Evolutionary conservation across 345 rosid species (phyloP).

Genomic region (Gossypium thurberi): DNA sequence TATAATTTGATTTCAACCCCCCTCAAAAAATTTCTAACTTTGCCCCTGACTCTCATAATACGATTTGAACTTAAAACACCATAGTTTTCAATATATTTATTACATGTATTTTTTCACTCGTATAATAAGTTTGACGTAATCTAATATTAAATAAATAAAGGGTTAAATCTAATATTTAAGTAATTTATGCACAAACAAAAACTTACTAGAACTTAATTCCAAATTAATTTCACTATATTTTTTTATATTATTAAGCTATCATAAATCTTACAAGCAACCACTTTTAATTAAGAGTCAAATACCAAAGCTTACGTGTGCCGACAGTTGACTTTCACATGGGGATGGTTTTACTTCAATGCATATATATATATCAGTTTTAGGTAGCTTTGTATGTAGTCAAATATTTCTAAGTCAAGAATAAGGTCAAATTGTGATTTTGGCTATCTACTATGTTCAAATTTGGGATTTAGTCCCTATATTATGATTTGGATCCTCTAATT

Average conservation of each 20-base stretch:
- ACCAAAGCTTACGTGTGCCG: neutral
- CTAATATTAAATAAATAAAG: too few relatives aligned
- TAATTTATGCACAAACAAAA: neutral
- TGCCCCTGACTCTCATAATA: too few relatives aligned
- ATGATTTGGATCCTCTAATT: neutral
- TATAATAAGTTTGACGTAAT: too few relatives aligned
- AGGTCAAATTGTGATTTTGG: neutral
- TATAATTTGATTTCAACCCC: too few relatives aligned
- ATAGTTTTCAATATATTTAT: too few relatives aligned
- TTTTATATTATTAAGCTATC: neutral
- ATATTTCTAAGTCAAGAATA: neutral
- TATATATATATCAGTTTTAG: neutral
- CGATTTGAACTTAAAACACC: too few relatives aligned
- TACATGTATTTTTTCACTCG: too few relatives aligned
- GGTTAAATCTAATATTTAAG: neutral
- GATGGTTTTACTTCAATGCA: neutral
- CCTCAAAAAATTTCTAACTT: too few relatives aligned
- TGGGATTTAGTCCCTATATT: neutral
- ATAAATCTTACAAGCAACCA: neutral
- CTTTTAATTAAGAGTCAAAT: neutral
- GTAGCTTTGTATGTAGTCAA: neutral
- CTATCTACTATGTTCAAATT: neutral
- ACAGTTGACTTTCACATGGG: neutral
- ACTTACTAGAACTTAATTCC: neutral
- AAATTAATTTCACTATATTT: neutral